phyloP scores from a whole-genome alignment of 176 grass and related monocot genomes.

The Oryza rufipogon region DNA sequence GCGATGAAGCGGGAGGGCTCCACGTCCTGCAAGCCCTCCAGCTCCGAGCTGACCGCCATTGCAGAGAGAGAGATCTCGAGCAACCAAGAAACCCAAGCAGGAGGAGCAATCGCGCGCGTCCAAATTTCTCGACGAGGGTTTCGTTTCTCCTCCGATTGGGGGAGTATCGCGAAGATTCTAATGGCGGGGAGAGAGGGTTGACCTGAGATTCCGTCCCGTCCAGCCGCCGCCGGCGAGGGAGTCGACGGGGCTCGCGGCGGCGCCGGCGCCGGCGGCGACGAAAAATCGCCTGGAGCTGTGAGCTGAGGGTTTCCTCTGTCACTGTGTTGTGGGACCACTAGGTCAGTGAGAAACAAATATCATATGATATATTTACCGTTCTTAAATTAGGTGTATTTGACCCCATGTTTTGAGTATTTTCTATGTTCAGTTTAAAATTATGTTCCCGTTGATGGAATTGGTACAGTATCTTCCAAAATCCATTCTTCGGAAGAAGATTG shows the following conservation, averaged over 20 bases:
- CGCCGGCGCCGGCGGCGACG: neutral
- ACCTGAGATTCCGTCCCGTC: conserved; percentile 9
- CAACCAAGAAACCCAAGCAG: no score
- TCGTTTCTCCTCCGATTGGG: neutral
- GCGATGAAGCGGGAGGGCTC: conserved; percentile 68
- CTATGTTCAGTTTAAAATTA: neutral
- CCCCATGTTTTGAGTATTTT: neutral
- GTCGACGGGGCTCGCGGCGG: neutral
- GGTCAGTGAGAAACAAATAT: neutral
- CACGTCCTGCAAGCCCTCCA: conserved; percentile 51
- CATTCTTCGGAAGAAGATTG: neutral
- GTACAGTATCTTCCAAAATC: neutral
- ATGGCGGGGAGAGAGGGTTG: neutral
- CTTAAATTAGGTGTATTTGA: neutral
- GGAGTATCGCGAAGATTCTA: neutral
- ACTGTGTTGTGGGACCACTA: neutral
- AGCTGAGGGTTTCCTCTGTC: neutral
- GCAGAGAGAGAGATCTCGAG: neutral
- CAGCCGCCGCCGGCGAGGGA: neutral
- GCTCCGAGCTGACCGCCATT: conserved; percentile 46
- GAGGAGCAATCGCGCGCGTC: no score
- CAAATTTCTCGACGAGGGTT: neutral
- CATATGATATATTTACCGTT: neutral
- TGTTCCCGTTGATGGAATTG: no score
- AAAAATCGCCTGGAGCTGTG: neutral